These are phyloP conservation scores for Vanrija pseudolonga DNA, from an alignment of 1,284 basidiomycete genomes.

Conservation along the genomic window DNA sequence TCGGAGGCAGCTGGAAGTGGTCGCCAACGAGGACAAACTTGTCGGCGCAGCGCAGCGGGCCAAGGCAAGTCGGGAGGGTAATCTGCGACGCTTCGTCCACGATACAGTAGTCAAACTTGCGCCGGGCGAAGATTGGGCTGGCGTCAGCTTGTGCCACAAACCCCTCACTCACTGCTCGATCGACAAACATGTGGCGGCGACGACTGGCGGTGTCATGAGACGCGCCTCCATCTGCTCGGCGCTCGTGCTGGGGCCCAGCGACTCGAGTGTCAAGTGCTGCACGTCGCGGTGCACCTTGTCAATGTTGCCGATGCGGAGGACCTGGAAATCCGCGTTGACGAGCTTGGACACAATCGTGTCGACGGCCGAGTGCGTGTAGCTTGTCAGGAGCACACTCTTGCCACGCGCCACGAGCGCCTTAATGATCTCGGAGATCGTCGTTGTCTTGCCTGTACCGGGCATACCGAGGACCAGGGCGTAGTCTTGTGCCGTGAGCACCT, in stretches of 20 bases:
- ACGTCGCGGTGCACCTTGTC: slow-evolving; percentile 88
- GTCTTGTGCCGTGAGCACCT: slow-evolving; percentile 74
- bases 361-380: slow-evolving; percentile 96
- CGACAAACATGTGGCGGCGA: slow-evolving; percentile 90
- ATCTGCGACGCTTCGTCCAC: slow-evolving; percentile 98
- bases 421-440: slow-evolving; percentile 86
- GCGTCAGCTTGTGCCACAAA: not conserved
- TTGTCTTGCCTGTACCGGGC: slow-evolving; percentile 98
- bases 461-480: slow-evolving; percentile 92
- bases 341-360: slow-evolving; percentile 89
- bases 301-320: slow-evolving; percentile 80
- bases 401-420: slow-evolving; percentile 70
- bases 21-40: slow-evolving; percentile 94
- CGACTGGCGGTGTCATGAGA: slow-evolving; percentile 80
- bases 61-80: slow-evolving; percentile 89
- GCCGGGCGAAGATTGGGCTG: slow-evolving; percentile 77
- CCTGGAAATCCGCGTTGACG: slow-evolving; percentile 62
- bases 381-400: slow-evolving; percentile 82
- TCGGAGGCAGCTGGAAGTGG: slow-evolving; percentile 91
- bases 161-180: slow-evolving; percentile 76
- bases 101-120: slow-evolving; percentile 94
- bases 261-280: slow-evolving; percentile 64
- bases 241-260: slow-evolving; percentile 57
- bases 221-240: slow-evolving; percentile 74
- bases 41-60: slow-evolving; percentile 83